Conservation (phyloP, 352 stramenopile species). For the Pseudoperonospora humuli region DNA sequence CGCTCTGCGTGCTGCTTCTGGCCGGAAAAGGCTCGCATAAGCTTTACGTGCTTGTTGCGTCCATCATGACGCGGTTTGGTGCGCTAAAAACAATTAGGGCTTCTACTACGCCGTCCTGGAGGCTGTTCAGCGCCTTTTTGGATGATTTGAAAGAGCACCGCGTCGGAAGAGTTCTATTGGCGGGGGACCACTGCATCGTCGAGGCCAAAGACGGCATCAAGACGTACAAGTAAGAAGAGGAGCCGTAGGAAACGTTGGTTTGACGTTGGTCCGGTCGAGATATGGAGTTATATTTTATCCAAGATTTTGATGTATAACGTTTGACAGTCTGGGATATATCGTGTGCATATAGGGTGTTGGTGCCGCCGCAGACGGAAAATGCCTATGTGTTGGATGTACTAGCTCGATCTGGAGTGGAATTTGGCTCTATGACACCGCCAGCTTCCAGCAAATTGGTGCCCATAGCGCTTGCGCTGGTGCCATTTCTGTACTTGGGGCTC, state of each 20-base stretch:
- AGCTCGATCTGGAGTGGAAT: conserved; percentile 53
- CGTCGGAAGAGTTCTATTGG: conserved; percentile 61
- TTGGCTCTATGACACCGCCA: conserved; percentile 50
- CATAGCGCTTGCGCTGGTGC: conserved; percentile 55
- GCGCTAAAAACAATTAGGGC: conserved; percentile 9
- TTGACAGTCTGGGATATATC: conserved; percentile 3
- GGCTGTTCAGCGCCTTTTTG: conserved; percentile 70
- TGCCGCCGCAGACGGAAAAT: conserved; percentile 65
- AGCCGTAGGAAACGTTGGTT: too few relatives aligned
- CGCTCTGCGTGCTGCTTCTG: conserved; percentile 28
- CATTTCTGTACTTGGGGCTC: conserved; percentile 77
- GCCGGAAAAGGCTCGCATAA: conserved; percentile 12
- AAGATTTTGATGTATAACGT: conserved; percentile 5
- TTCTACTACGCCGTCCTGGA: conserved; percentile 25
- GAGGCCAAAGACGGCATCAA: conserved; percentile 31
- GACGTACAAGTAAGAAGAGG: conserved; percentile 53
- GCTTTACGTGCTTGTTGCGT: conserved; percentile 28
- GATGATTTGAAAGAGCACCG: conserved; percentile 35
- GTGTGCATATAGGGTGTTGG: conserved; percentile 39
- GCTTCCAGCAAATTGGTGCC: conserved; percentile 38
- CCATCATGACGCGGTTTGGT: conserved; percentile 24
- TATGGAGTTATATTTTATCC: background rate
- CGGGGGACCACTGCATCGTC: conserved; percentile 48
- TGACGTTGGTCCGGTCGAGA: too few relatives aligned
- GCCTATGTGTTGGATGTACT: conserved; percentile 64